phyloP scores from a whole-genome alignment of 2,329 filamentous ascomycete species.

The Fusarium irregulare region DNA sequence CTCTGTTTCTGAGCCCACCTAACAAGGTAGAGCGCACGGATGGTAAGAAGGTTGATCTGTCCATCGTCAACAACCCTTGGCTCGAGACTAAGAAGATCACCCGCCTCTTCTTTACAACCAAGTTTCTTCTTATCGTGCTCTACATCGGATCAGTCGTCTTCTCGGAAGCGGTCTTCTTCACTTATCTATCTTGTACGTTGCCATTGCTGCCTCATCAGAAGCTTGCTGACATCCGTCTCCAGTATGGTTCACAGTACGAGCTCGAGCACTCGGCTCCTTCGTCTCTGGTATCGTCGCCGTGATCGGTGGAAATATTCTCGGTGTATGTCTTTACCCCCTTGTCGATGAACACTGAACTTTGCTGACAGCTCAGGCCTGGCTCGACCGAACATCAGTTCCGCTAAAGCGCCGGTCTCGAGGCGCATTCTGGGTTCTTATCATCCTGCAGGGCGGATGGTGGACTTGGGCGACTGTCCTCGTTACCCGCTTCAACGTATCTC shows the following conservation, averaged over 20 bases:
- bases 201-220: not conserved
- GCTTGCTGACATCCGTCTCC: not conserved
- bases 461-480: conserved; percentile 75
- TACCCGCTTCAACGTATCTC: conserved; percentile 66
- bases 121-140: conserved; percentile 72
- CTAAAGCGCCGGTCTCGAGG: conserved; percentile 65
- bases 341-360: not conserved
- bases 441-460: conserved; percentile 77
- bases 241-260: conserved; percentile 77
- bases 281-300: conserved; percentile 75
- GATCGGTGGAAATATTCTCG: conserved; percentile 72
- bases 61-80: conserved; percentile 66
- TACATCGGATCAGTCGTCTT: conserved; percentile 79
- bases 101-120: conserved; percentile 68
- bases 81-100: conserved; percentile 70
- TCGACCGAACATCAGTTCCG: conserved; percentile 68
- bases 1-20: conserved; percentile 70
- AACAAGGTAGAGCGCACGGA: conserved; percentile 72
- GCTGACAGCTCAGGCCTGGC: conserved; percentile 55
- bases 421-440: conserved; percentile 65
- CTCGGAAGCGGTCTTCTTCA: conserved; percentile 78
- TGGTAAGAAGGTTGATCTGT: conserved; percentile 69
- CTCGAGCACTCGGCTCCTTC: conserved; percentile 77
- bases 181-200: conserved; percentile 61
- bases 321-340: conserved; percentile 53